Conservation (phyloP, 768 basidiomycete genomes). For the Lactarius tabidus region DNA sequence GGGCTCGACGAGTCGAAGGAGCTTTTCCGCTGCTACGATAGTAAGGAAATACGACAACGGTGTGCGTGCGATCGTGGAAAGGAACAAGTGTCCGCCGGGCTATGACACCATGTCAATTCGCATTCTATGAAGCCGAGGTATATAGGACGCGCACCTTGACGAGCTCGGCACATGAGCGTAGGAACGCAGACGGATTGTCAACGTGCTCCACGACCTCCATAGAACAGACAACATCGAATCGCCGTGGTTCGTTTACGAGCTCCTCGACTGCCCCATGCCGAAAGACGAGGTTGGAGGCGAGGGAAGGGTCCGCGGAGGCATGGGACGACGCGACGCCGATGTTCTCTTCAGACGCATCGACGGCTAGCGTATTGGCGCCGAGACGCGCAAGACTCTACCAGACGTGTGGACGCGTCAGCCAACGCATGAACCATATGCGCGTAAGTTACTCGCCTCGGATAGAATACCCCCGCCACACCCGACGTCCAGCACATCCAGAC, state of each 20-base stretch:
- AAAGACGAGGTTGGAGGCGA: slow-evolving; percentile 55
- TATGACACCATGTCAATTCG: slow-evolving; percentile 32
- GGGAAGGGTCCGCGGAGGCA: slow-evolving; percentile 67
- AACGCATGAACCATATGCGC: not conserved
- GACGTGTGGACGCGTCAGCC: not conserved
- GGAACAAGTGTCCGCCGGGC: slow-evolving; percentile 94
- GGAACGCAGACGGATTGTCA: slow-evolving; percentile 82
- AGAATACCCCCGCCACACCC: slow-evolving; percentile 95
- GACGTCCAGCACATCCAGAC: slow-evolving; percentile 77
- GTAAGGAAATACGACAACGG: slow-evolving; percentile 67
- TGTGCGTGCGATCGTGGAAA: slow-evolving; percentile 91
- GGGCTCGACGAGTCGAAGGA: slow-evolving; percentile 71
- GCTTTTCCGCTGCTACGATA: slow-evolving; percentile 75
- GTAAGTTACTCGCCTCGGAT: slow-evolving; percentile 63
- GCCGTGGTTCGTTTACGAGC: slow-evolving; percentile 56
- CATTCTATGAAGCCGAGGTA: too few relatives aligned
- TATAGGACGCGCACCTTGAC: slow-evolving; percentile 61
- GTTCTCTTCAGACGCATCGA: slow-evolving; percentile 88
- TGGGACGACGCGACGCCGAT: slow-evolving; percentile 82
- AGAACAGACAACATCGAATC: slow-evolving; percentile 90
- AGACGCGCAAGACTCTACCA: slow-evolving; percentile 77
- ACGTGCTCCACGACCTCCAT: slow-evolving; percentile 99
- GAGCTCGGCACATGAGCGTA: slow-evolving; percentile 74
- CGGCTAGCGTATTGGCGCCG: slow-evolving; percentile 83
- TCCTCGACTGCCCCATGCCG: slow-evolving; percentile 70